These are phyloP conservation scores for Cupressus sempervirens DNA, from an alignment of 75 land plant species.

Conservation along the genomic window DNA sequence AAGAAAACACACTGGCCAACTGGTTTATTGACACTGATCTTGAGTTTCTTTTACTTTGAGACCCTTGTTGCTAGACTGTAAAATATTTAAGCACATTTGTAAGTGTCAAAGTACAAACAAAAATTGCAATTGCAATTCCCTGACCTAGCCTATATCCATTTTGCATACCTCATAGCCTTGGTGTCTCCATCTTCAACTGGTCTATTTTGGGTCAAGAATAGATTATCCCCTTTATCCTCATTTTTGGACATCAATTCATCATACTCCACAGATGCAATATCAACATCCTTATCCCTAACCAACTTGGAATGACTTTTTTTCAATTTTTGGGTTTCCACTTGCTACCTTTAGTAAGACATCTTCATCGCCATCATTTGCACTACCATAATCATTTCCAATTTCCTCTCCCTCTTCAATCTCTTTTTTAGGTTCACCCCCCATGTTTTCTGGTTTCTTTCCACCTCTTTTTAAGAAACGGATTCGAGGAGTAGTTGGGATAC, in stretches of 20 bases:
- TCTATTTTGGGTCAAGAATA: slow-evolving; percentile 32
- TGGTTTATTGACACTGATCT: slow-evolving; percentile 79
- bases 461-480: slow-evolving; percentile 55
- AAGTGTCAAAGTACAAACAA: neutral
- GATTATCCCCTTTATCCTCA: slow-evolving; percentile 18
- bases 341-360: slow-evolving; percentile 3
- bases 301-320: slow-evolving; percentile 15
- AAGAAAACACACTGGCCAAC: slow-evolving; percentile 66
- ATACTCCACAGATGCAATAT: slow-evolving; percentile 18
- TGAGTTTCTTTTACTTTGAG: slow-evolving; percentile 79
- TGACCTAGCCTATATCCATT: neutral
- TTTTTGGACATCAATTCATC: slow-evolving; percentile 21
- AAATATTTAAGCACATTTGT: neutral
- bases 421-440: slow-evolving; percentile 12
- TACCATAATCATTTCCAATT: slow-evolving; percentile 17
- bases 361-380: slow-evolving; percentile 16
- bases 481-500: slow-evolving; percentile 87
- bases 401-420: slow-evolving; percentile 10
- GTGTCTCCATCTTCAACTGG: slow-evolving; percentile 15
- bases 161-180: slow-evolving; percentile 14
- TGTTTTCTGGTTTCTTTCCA: neutral
- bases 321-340: neutral
- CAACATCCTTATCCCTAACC: slow-evolving; percentile 14
- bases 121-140: slow-evolving; percentile 5
- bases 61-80: slow-evolving; percentile 29